Conservation (phyloP, 2,329 filamentous ascomycete species). For the Botryosphaeria dothidea region DNA sequence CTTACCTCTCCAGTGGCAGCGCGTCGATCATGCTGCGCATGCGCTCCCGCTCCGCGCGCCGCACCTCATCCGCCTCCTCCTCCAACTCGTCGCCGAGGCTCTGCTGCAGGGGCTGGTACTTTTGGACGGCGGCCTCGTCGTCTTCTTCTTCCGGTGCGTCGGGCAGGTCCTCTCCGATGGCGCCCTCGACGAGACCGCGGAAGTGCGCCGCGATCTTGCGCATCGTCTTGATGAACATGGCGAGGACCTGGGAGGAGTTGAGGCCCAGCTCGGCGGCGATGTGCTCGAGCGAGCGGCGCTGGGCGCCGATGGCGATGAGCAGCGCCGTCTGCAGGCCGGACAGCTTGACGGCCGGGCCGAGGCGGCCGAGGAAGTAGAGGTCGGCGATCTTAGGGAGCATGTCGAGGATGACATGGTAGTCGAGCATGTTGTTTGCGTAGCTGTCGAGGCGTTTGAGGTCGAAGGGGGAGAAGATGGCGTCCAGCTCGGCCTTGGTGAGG, state of each 20-base stretch:
- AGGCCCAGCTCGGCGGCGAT: conserved; percentile 78
- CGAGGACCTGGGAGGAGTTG: conserved; percentile 76
- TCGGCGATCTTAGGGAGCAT: conserved; percentile 79
- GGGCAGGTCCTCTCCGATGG: conserved; percentile 53
- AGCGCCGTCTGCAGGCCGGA: conserved; percentile 84
- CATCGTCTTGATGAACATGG: conserved; percentile 97
- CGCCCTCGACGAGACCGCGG: conserved; percentile 70
- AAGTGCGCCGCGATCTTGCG: conserved; percentile 84
- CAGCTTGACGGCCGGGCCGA: conserved; percentile 68
- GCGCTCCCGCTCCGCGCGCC: conserved; percentile 71
- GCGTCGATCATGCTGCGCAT: conserved; percentile 88
- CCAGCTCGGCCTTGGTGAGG: conserved; percentile 74
- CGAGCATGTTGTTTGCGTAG: conserved; percentile 95
- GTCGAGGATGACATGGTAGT: conserved; percentile 96
- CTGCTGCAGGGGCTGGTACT: conserved; percentile 70
- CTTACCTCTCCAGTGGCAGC: conserved; percentile 82
- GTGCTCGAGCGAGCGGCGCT: conserved; percentile 82
- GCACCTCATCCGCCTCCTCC: conserved; percentile 76
- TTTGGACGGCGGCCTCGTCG: conserved; percentile 58
- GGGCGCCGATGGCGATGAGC: conserved; percentile 79
- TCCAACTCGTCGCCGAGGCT: conserved; percentile 79
- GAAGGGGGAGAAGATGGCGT: conserved; percentile 79
- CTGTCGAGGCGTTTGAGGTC: conserved; percentile 93
- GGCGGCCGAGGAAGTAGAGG: conserved; percentile 80
- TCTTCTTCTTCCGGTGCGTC: conserved; percentile 48